Evolutionary conservation across 805 yeast genomes (phyloP).

Genomic region (Pichia exigua): DNA sequence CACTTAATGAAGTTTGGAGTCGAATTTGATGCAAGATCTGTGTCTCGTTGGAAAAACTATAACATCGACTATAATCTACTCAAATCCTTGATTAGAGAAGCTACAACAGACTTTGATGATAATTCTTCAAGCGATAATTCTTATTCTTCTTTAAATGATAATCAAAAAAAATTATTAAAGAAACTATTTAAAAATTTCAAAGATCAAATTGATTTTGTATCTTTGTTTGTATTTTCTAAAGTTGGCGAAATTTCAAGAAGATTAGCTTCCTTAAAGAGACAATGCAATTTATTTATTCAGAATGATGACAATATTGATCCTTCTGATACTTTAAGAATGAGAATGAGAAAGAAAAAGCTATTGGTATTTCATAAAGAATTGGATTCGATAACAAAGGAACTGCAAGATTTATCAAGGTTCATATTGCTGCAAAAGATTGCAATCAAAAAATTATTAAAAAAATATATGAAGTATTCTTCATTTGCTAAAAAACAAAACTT

Average conservation of each 20-base stretch:
- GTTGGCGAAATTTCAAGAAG: constrained; percentile 59
- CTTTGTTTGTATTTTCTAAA: constrained; percentile 59
- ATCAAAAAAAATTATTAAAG: constrained; percentile 20
- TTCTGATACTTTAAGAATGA: constrained; percentile 9
- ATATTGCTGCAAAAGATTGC: constrained; percentile 68
- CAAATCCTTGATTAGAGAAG: constrained; percentile 53
- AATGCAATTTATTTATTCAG: constrained; percentile 22
- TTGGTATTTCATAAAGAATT: constrained; percentile 29
- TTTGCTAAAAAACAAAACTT: constrained; percentile 27
- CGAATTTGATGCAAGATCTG: constrained; percentile 64
- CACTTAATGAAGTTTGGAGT: constrained; percentile 75
- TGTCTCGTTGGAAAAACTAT: constrained; percentile 82
- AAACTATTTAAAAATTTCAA: constrained; percentile 37
- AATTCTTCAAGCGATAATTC: constrained; percentile 3
- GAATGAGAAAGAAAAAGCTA: constrained; percentile 20
- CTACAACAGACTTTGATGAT: constrained; percentile 33
- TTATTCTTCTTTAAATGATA: constrained; percentile 9
- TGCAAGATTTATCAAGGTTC: constrained; percentile 63
- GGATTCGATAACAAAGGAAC: constrained; percentile 37
- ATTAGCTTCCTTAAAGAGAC: constrained; percentile 22
- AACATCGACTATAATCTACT: constrained; percentile 78
- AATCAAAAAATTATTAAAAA: constrained; percentile 64
- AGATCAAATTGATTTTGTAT: constrained; percentile 53
- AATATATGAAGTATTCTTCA: constrained; percentile 43
- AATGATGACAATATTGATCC: background rate